These are phyloP conservation scores for Barnettozyma hawaiiensis DNA, from an alignment of 1,139 yeast genomes.

Conservation along the genomic window DNA sequence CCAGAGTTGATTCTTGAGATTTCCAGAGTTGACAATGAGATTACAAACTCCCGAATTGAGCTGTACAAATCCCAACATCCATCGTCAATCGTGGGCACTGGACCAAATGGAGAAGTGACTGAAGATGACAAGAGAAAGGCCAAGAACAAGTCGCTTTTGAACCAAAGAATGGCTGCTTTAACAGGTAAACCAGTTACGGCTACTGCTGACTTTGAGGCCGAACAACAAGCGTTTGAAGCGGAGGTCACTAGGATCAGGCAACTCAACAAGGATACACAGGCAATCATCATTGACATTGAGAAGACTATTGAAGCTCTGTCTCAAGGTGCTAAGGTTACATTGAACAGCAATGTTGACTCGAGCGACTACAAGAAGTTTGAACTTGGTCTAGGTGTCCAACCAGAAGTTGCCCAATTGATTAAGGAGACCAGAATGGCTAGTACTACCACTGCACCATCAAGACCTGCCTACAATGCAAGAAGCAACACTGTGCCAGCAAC, in stretches of 20 bases:
- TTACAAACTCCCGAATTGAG: conserved; percentile 62
- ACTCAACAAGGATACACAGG: conserved; percentile 30
- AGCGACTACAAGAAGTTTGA: conserved; percentile 30
- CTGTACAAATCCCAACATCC: conserved; percentile 67
- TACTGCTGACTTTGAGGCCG: conserved; percentile 44
- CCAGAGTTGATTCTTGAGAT: conserved; percentile 69
- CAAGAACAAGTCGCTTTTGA: conserved; percentile 67
- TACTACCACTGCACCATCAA: conserved; percentile 32
- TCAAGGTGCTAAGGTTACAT: conserved; percentile 25
- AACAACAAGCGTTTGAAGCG: conserved; percentile 51
- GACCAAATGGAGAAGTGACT: conserved; percentile 79
- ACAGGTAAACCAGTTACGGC: conserved; percentile 64
- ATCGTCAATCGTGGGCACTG: conserved; percentile 63
- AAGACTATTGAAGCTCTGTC: conserved; percentile 32
- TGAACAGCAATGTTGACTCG: conserved; percentile 29
- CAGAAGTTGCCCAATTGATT: conserved; percentile 44
- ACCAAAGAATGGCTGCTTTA: conserved; percentile 85
- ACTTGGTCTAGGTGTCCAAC: conserved; percentile 34
- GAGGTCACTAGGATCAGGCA: conserved; percentile 45
- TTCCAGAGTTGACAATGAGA: conserved; percentile 58
- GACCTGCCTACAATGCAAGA: neutral
- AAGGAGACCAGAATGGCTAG: conserved; percentile 44
- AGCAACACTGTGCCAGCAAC: neutral
- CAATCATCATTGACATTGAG: conserved; percentile 29
- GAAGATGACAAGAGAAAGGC: conserved; percentile 78